Evolutionary conservation across 148 eudicot species (phyloP), one percentile per base, ranked within the genome.

Genomic region (Dianthus caryophyllus): DNA sequence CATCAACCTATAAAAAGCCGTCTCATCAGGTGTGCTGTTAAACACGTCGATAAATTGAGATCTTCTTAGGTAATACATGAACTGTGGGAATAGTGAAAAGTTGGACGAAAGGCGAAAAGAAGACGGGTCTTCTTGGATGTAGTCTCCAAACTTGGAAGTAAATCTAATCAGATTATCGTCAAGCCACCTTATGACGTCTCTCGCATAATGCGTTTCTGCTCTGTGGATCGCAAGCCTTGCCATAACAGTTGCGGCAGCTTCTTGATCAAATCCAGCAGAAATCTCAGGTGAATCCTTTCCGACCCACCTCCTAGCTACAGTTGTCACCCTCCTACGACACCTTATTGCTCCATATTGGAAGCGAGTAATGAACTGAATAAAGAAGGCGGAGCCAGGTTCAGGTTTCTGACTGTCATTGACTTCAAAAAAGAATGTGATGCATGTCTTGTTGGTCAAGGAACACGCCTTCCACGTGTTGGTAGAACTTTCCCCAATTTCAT

Each of bases 301-400:
- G 21, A 79, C 91, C 98, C 98, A 93, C 75, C 98, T 85, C 76
- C 98, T 85, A n/a, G 98, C 90, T 65, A 81, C 96, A 29, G 98
- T 87, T 16, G 90, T 90, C 74, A 93, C 98, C 75, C 98, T 83
- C 73, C 80, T 93, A 41, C 92, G 83, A 26, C 84, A 56, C 43
- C 92, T 96, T 79, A 75, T 61, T 66, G 76, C 75, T 49, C 92
- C 89, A 70, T 72, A 68, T 58, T 88, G 77, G 66, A 87, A 93
- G 10, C 82, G 84, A 12, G 96, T 93, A 50, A 93, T 93, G 66
- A 93, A 90, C 85, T 93, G 98, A 66, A 93, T 77, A 67, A 89
- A 84, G 66, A 93, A 93, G 18, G 95, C 98, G 43, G 98, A 81
- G n/a, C 86, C 78, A 0, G 98, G 88, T 69, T 93, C 88, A n/a